Percentiles rank a stretch among this genome's conserved stretches.
Conservation (phyloP, 768 basidiomycete genomes). For the Hygrocybe coccinea region DNA sequence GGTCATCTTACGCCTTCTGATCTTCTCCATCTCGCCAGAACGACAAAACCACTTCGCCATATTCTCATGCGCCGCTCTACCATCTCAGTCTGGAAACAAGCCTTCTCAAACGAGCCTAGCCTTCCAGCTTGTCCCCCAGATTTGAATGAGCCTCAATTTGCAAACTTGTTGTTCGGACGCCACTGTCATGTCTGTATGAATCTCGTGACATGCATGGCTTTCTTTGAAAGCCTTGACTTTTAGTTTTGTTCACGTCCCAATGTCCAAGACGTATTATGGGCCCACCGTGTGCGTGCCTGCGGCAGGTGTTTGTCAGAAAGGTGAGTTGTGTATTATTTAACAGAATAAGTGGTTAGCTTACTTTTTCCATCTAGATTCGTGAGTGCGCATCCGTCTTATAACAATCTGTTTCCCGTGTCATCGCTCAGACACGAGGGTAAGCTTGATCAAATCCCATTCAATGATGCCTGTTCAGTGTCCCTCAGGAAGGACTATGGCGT, state of each 20-base stretch:
- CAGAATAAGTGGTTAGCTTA: too few species aligned
- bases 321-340: too few species aligned
- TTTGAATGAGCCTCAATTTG: slow-evolving; percentile 42
- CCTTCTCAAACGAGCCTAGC: slow-evolving; percentile 29
- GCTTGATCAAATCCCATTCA: too few species aligned
- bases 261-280: slow-evolving; percentile 8
- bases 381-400: too few species aligned
- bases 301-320: slow-evolving; percentile 8
- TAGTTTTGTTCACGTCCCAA: background rate
- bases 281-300: slow-evolving; percentile 15
- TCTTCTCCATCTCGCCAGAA: slow-evolving; percentile 42
- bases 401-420: too few species aligned
- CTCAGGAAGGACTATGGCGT: slow-evolving; percentile 7
- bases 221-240: slow-evolving; percentile 10
- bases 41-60: slow-evolving; percentile 36
- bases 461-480: too few species aligned
- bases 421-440: too few species aligned
- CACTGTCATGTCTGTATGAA: slow-evolving; percentile 33
- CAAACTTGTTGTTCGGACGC: slow-evolving; percentile 41
- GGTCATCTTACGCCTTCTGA: slow-evolving; percentile 41
- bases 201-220: too few species aligned
- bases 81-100: slow-evolving; percentile 36
- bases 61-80: slow-evolving; percentile 35
- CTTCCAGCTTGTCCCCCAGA: slow-evolving; percentile 43
- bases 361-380: too few species aligned